These are phyloP conservation scores for Cornus florida DNA, from an alignment of 148 eudicot genomes.

Conservation along the genomic window DNA sequence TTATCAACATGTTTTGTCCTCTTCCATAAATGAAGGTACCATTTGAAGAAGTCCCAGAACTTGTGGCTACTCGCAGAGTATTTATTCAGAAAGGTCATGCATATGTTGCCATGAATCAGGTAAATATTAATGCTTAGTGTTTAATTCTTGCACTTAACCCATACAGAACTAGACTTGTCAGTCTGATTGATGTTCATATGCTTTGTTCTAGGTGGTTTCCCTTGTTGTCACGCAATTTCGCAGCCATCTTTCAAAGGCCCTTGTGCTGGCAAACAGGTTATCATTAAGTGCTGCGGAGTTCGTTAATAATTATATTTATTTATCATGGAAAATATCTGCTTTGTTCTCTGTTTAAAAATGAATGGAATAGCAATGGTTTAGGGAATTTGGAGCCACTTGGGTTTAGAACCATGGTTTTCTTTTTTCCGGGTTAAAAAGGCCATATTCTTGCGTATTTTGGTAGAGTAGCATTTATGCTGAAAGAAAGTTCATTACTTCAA, in stretches of 20 bases:
- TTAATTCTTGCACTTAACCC: neutral
- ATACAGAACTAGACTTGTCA: neutral
- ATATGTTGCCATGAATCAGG: conserved; percentile 92
- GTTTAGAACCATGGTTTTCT: neutral
- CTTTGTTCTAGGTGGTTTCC: conserved; percentile 62
- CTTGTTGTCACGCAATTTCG: conserved; percentile 77
- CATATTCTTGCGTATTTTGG: neutral
- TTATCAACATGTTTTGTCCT: conserved; percentile 6
- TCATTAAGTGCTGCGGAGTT: neutral
- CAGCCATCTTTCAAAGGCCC: conserved; percentile 83
- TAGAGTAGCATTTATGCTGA: neutral
- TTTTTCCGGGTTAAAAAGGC: neutral
- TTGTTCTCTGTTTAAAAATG: neutral
- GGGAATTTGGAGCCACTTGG: neutral
- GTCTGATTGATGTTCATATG: conserved; percentile 11
- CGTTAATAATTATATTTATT: neutral
- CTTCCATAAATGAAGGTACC: conserved; percentile 66
- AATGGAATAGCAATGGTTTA: neutral
- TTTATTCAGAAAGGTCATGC: conserved; percentile 81
- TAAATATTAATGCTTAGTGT: conserved; percentile 14
- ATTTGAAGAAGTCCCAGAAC: conserved; percentile 90
- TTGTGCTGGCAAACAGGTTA: conserved; percentile 85
- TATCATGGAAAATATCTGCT: neutral
- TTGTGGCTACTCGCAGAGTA: conserved; percentile 81
- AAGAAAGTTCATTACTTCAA: neutral